A percentile compares a stretch with the other conserved stretches of the same genome.
These are phyloP conservation scores for Pythium pectinolyticum DNA, from an alignment of 352 stramenopile genomes.

Conservation along the genomic window DNA sequence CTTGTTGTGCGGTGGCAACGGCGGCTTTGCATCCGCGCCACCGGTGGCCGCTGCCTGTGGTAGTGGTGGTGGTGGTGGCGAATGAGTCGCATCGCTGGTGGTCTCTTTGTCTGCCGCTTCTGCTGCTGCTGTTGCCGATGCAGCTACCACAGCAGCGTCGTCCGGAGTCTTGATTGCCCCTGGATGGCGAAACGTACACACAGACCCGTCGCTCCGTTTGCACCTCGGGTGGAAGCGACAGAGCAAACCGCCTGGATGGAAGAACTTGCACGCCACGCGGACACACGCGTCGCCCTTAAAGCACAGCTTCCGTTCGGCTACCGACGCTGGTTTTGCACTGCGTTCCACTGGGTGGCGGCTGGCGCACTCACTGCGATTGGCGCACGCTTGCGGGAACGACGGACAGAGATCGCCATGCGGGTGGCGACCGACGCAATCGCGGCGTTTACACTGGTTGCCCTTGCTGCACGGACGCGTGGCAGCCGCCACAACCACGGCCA, in stretches of 20 bases:
- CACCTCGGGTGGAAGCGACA: slow-evolving; percentile 7
- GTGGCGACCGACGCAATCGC: slow-evolving; percentile 14
- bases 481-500: too few relatives aligned
- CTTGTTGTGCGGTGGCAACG: too few relatives aligned
- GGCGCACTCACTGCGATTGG: slow-evolving; percentile 3
- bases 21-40: background rate
- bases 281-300: slow-evolving; percentile 1
- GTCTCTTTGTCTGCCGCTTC: background rate
- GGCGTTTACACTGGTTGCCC: slow-evolving; percentile 18
- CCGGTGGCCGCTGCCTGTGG: background rate
- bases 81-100: too few relatives aligned
- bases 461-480: background rate
- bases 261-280: slow-evolving; percentile 2
- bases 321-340: background rate
- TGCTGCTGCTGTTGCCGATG: background rate
- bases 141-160: too few relatives aligned
- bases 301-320: background rate
- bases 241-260: slow-evolving; percentile 9
- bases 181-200: slow-evolving; percentile 1
- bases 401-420: slow-evolving; percentile 21
- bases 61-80: too few relatives aligned
- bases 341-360: slow-evolving; percentile 10
- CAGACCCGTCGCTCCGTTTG: background rate
- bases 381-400: slow-evolving; percentile 14
- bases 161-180: background rate